Evolutionary conservation across 2,329 filamentous ascomycete genomes (phyloP), one percentile per base, ranked within the genome.

Genomic region (Macroventuria anomochaeta): DNA sequence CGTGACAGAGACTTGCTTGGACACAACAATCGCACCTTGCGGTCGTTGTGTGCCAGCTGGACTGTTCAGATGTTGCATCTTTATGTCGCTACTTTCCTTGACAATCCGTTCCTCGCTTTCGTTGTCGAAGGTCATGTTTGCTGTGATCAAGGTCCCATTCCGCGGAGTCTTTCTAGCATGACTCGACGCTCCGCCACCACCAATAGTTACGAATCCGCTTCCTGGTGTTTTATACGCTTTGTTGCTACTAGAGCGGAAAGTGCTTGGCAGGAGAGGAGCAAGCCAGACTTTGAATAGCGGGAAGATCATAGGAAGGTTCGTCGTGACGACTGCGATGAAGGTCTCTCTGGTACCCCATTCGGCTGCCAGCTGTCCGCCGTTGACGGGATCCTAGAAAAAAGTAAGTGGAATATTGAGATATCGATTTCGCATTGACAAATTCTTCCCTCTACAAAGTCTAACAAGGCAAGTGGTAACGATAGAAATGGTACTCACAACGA

Each of bases 281-380:
- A 61, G 34, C 55, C 58, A 61, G 10, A 39, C 47, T 15, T 59
- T 56, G 54, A 59, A 18, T 2, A 63, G 37, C 12, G 55, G 56
- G 29, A 63, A 59, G 11, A 59, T 56, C 71, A 79, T 78, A 2
- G 77, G 77, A 2, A 75, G 55, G 51, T 80, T 79, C 40, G 73
- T 73, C 31, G 79, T 77, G 15, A 79, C 55, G 21, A 79, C 75
- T 4, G 77, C 77, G 41, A 79, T 72, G 40, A 79, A 80, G 20
- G 77, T 78, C 55, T 80, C 77, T 39, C 78, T 74, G 7, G 74
- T 76, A 36, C 76, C 76, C 78, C 77, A 80, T 62, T 69, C 74
- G 46, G 76, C 76, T 12, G 76, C 76, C 61, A 76, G 67, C 48
- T 72, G 57, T 38, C 76, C 76, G 39, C 76, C 77, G 43, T 76